Evolutionary conservation across 2,329 filamentous ascomycete species (phyloP), one percentile per base, ranked within the genome.

Genomic region (Penicillium capsulatum): DNA sequence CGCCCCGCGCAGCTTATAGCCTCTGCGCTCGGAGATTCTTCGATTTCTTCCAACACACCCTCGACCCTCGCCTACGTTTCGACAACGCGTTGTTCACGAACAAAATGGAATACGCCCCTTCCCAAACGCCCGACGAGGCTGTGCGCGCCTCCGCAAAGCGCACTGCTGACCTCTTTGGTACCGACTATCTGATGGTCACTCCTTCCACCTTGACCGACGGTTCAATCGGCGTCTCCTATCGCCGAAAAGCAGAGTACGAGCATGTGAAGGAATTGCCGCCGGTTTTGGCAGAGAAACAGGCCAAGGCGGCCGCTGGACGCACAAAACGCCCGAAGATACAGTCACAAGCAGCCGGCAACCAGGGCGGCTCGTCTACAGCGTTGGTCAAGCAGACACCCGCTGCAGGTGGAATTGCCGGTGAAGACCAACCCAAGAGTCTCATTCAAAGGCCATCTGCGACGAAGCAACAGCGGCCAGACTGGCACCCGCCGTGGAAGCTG

Each of bases 401-500:
- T 16, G 53, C 51, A 5, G 55, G 57, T 5, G 53, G 53, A 17
- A 70, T 69, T 10, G 53, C 60, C 10, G 63, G 29, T 24, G 64
- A 58, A 24, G 56, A 59, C 17, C 78, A 80, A 49, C 77, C 77
- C 4, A 76, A 73, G 41, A 80, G 78, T 50, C 63, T 85, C 40
- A 77, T 84, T 13, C 71, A 80, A 42, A 75, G 80, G 53, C 79
- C 81, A 29, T 79, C 76, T 11, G 65, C 65, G 28, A 76, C 83
- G 38, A 72, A 78, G 53, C 81, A 83, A 53, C 74, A 81, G 41
- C 88, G 83, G 63, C 94, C 94, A 1, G 84, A 96, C 42, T 98
- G 92, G 92, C 92, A 98, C 64, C 80, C 90, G 45, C 94, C 94
- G 9, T 98, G 94, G 92, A 97, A 96, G 76, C 75, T 97, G 44